A percentile compares a stretch with the other conserved stretches of the same genome.
phyloP scores from a whole-genome alignment of 2,329 filamentous ascomycete genomes.

The Calycina herbarum region DNA sequence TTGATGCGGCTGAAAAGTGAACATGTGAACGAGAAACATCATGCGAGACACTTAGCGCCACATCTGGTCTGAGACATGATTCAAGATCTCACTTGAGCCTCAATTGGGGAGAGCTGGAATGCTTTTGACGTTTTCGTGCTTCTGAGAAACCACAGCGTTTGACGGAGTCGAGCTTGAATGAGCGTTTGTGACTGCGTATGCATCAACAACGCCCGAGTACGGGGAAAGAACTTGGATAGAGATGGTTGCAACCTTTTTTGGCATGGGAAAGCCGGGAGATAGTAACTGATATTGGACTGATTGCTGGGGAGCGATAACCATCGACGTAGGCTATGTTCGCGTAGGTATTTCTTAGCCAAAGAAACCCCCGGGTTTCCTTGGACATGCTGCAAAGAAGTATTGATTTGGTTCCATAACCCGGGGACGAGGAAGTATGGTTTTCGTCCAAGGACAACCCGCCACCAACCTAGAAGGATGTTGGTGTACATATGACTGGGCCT shows the following conservation, averaged over 20 bases:
- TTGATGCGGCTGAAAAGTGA: background rate
- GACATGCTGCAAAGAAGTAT: too few relatives aligned
- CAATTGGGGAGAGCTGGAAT: background rate
- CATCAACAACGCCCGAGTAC: background rate
- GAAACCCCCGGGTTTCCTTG: background rate
- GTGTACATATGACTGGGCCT: background rate
- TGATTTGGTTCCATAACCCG: too few relatives aligned
- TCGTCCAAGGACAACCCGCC: background rate
- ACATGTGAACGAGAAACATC: background rate
- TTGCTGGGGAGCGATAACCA: background rate
- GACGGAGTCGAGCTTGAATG: background rate
- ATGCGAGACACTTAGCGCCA: background rate
- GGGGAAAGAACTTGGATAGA: background rate
- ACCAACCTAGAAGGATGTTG: background rate
- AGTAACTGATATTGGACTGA: background rate
- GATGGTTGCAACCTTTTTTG: background rate
- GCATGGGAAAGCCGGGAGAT: background rate
- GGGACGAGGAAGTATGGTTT: too few relatives aligned
- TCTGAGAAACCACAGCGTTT: background rate
- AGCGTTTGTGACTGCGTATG: background rate
- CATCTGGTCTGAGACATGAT: background rate
- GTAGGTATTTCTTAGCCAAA: background rate
- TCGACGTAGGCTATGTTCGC: too few relatives aligned
- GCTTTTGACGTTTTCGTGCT: background rate
- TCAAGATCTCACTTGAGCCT: background rate